These are phyloP conservation scores for Rhizomucor miehei DNA, from an alignment of 371 early-diverging fungal genomes.

Conservation along the genomic window DNA sequence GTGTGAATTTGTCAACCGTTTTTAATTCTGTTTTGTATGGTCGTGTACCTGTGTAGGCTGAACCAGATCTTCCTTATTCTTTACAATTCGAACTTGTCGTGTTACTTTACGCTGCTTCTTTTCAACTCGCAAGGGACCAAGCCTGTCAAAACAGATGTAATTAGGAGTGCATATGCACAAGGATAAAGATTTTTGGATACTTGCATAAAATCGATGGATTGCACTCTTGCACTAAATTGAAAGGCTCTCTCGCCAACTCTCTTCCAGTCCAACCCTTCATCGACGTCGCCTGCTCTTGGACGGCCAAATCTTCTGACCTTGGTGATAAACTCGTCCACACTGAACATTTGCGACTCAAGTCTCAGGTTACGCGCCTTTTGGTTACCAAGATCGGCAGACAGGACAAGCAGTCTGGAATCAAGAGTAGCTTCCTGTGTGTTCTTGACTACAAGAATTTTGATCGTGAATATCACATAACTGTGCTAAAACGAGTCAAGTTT, in stretches of 20 bases:
- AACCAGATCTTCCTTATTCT: slow-evolving; percentile 43
- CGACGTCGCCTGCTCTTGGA: not conserved
- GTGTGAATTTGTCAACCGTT: no score
- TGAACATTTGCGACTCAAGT: slow-evolving; percentile 67
- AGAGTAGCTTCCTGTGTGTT: slow-evolving; percentile 86
- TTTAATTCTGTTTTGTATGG: not conserved
- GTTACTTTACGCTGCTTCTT: slow-evolving; percentile 50
- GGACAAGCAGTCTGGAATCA: slow-evolving; percentile 74
- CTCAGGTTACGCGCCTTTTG: slow-evolving; percentile 76
- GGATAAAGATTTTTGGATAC: slow-evolving; percentile 5
- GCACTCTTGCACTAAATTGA: slow-evolving; percentile 51
- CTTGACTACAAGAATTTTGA: slow-evolving; percentile 39
- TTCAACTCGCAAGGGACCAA: slow-evolving; percentile 67
- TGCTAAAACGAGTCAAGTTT: not conserved
- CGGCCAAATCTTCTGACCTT: slow-evolving; percentile 52
- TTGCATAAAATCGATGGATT: slow-evolving; percentile 74
- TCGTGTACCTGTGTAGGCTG: slow-evolving; percentile 27
- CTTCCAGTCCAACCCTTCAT: slow-evolving; percentile 56
- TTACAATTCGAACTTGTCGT: slow-evolving; percentile 29
- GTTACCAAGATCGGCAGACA: slow-evolving; percentile 72
- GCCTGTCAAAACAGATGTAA: slow-evolving; percentile 25
- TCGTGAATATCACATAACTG: not conserved
- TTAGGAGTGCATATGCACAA: not conserved
- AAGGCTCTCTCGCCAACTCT: slow-evolving; percentile 57
- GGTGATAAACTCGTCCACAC: slow-evolving; percentile 68